Base-by-base conservation (phyloP, 2,329 filamentous ascomycete species). In the Herpotrichia juniperi region DNA sequence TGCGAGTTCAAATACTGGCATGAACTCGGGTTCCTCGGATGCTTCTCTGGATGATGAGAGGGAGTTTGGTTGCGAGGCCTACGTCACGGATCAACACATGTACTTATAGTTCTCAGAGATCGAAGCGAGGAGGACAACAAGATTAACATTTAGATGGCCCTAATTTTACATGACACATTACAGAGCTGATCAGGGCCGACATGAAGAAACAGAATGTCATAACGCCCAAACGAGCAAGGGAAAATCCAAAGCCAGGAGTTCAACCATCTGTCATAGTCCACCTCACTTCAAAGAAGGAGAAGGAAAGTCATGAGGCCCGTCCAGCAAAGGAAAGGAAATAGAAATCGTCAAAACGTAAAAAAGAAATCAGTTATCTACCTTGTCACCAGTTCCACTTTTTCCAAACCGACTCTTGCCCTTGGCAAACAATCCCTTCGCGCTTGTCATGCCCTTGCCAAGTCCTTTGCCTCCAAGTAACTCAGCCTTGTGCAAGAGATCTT, bases 341-440 rank as follows among this genome's bases (percentile, higher is more conserved):
- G 37, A 56, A 42, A 34, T 42, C 16, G 17, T 28, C 39, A 37
- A 43, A 48, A 50, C 42, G 46, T n/a, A n/a, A n/a, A 48, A 68
- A 72, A 67, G 75, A 83, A 83, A 80, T 88, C 78, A 86, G 83
- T 81, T 78, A 87, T 91, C 91, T 89, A 93, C 90, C 90, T 96
- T 96, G 76, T 94, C 90, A 69, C 75, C 75, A 47, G 75, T 75
- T 56, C 87, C 85, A 58, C 83, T 84, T 70, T 83, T 80, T 72
- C 80, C 79, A 67, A 96, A 86, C 75, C 91, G 93, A 77, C 84
- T 93, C 77, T 90, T 93, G 62, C 93, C 91, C 78, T 96, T 96
- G 60, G 89, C 91, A 73, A 97, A 87, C 58, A 97, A 76, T 46
- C 93, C 93, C 78, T 96, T 96, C 43, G 93, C 92, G 52, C 91